Conservation (phyloP, 805 yeast species). For the Pichia manshurica region DNA sequence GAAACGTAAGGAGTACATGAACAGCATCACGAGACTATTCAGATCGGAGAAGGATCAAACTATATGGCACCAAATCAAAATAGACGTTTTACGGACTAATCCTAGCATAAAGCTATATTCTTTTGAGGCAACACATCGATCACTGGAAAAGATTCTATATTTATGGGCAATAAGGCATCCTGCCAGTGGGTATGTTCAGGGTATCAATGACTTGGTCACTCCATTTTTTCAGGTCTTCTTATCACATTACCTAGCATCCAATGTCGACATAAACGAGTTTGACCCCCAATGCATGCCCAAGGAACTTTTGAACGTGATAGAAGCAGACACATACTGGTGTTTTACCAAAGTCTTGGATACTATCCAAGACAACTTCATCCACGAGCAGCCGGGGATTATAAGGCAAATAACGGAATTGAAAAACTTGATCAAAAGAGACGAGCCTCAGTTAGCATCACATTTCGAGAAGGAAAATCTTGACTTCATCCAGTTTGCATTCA, state of each 20-base stretch:
- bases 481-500: slow-evolving; percentile 88
- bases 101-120: slow-evolving; percentile 76
- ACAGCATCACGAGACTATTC: slow-evolving; percentile 66
- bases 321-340: slow-evolving; percentile 98
- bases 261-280: slow-evolving; percentile 44
- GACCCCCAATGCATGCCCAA: slow-evolving; percentile 59
- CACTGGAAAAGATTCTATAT: slow-evolving; percentile 75
- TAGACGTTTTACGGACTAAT: slow-evolving; percentile 91
- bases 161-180: slow-evolving; percentile 97
- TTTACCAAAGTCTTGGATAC: slow-evolving; percentile 85
- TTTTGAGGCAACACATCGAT: slow-evolving; percentile 62
- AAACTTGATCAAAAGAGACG: slow-evolving; percentile 75
- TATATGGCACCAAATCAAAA: slow-evolving; percentile 92
- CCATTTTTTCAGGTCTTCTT: slow-evolving; percentile 89
- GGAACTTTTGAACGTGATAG: slow-evolving; percentile 62
- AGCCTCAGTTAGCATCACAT: slow-evolving; percentile 65
- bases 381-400: slow-evolving; percentile 95
- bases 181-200: slow-evolving; percentile 96
- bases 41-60: slow-evolving; percentile 57
- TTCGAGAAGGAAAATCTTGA: slow-evolving; percentile 80
- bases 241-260: slow-evolving; percentile 51
- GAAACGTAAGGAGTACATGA: slow-evolving; percentile 79
- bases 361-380: slow-evolving; percentile 94
- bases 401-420: slow-evolving; percentile 81
- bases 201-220: slow-evolving; percentile 88